A percentile compares a stretch with the other conserved stretches of the same genome.
phyloP scores from a whole-genome alignment of 352 stramenopile species.

The Salisapilia sapeloensis region DNA sequence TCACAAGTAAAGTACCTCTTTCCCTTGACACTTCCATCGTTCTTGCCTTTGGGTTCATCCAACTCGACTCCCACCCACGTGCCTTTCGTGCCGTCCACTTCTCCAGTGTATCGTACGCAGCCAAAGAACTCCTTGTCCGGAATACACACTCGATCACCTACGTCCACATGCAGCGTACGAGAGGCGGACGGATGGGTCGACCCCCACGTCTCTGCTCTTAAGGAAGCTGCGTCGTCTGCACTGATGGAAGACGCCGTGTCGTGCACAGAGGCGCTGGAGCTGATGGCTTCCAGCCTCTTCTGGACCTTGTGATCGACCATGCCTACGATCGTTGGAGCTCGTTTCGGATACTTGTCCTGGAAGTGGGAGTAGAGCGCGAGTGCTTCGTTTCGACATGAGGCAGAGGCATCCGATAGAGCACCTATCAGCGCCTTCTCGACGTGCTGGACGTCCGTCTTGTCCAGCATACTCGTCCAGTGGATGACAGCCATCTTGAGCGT shows the following conservation, averaged over 20 bases:
- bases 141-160: constrained; percentile 70
- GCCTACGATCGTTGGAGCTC: constrained; percentile 35
- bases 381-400: constrained; percentile 41
- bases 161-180: constrained; percentile 10
- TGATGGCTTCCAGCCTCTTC: constrained; percentile 52
- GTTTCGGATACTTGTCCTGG: constrained; percentile 66
- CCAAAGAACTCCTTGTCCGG: constrained; percentile 72
- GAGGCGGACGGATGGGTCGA: neutral
- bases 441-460: constrained; percentile 68
- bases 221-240: constrained; percentile 1
- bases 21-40: constrained; percentile 71
- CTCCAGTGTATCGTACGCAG: constrained; percentile 55
- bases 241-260: constrained; percentile 1
- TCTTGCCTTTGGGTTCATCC: constrained; percentile 60
- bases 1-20: constrained; percentile 66
- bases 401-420: constrained; percentile 62
- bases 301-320: constrained; percentile 73
- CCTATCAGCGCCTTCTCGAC: constrained; percentile 57
- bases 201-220: neutral
- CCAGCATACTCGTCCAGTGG: constrained; percentile 53
- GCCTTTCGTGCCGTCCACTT: constrained; percentile 52
- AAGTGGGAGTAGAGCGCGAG: constrained; percentile 56
- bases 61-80: constrained; percentile 66
- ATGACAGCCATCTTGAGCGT: constrained; percentile 27
- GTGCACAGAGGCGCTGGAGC: constrained; percentile 12